Conservation (phyloP, 1,284 basidiomycete species). For the Meripilus lineatus region DNA sequence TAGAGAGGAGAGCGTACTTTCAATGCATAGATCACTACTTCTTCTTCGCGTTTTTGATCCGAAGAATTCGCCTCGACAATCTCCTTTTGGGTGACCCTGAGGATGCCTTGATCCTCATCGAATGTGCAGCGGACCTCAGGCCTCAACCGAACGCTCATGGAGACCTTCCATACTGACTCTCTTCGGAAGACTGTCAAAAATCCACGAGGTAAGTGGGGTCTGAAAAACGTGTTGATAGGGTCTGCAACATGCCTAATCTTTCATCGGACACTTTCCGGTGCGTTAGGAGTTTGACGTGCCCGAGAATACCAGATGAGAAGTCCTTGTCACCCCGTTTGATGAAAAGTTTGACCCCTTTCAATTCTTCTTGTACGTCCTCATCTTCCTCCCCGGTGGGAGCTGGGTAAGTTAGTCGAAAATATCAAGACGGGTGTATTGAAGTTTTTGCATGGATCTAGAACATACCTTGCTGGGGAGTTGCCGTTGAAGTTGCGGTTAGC, state of each 20-base stretch:
- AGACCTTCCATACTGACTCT: slow-evolving; percentile 61
- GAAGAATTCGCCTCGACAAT: slow-evolving; percentile 26
- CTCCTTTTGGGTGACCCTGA: slow-evolving; percentile 55
- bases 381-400: slow-evolving; percentile 60
- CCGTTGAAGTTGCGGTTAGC: no score
- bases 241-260: slow-evolving; percentile 39
- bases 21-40: slow-evolving; percentile 34
- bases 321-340: slow-evolving; percentile 54
- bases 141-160: slow-evolving; percentile 55
- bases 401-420: slow-evolving; percentile 18
- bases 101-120: slow-evolving; percentile 46
- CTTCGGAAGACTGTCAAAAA: slow-evolving; percentile 52
- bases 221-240: background rate
- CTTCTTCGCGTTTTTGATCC: no score
- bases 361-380: slow-evolving; percentile 47
- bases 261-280: slow-evolving; percentile 36
- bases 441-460: no score
- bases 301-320: slow-evolving; percentile 56
- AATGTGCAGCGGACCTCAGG: slow-evolving; percentile 51
- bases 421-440: no score
- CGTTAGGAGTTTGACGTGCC: slow-evolving; percentile 52
- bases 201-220: background rate
- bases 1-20: slow-evolving; percentile 27
- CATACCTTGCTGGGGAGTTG: no score
- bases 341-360: slow-evolving; percentile 56